A percentile compares a stretch with the other conserved stretches of the same genome.
These are phyloP conservation scores for Senna siamea DNA, from an alignment of 306 rosid species.

Conservation along the genomic window DNA sequence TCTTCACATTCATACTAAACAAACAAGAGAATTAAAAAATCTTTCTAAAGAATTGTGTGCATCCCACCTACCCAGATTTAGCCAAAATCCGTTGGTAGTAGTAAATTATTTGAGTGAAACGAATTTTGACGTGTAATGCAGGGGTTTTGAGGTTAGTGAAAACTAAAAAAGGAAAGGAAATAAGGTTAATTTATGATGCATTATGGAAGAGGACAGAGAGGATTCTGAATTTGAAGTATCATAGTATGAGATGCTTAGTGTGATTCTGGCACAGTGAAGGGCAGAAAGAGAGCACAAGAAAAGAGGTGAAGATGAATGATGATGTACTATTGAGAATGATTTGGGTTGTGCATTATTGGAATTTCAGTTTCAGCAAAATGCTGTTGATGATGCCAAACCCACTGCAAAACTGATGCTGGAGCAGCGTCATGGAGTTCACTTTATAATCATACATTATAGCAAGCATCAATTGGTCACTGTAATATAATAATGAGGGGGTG, in stretches of 20 bases:
- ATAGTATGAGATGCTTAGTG: background rate
- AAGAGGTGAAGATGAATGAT: background rate
- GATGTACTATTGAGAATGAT: slow-evolving; percentile 1
- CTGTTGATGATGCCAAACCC: background rate
- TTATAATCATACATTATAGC: slow-evolving; percentile 36
- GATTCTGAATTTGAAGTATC: background rate
- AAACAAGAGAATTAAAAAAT: background rate
- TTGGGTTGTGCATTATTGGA: background rate
- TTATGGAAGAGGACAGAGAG: background rate
- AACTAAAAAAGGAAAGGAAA: too few relatives aligned
- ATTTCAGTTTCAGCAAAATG: background rate
- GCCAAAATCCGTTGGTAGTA: background rate
- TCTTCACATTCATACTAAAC: background rate
- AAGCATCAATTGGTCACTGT: slow-evolving; percentile 20
- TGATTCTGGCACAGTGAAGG: background rate
- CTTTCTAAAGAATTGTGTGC: background rate
- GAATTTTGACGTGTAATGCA: background rate
- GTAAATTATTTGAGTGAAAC: background rate
- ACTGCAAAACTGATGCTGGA: background rate
- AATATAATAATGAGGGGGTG: slow-evolving; percentile 38
- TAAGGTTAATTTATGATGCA: too few relatives aligned
- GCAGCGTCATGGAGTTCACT: slow-evolving; percentile 14
- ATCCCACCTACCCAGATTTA: background rate
- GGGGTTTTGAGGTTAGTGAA: too few relatives aligned
- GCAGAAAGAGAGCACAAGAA: background rate